A percentile compares a stretch with the other conserved stretches of the same genome.
Evolutionary conservation across 805 yeast genomes (phyloP).

Genomic region (Saturnispora zaruensis): DNA sequence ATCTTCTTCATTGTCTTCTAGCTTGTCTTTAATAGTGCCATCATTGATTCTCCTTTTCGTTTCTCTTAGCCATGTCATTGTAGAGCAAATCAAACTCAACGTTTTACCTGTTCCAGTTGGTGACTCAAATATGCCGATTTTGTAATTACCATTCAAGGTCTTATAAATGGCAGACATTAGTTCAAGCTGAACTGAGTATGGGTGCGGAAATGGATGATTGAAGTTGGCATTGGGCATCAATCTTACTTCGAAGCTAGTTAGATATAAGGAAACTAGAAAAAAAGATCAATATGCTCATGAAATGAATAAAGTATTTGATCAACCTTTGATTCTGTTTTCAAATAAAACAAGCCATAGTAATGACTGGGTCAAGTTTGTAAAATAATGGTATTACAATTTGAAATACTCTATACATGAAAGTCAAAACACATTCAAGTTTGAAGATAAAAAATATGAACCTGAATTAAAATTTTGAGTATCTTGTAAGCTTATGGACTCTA

Average conservation of each 20-base stretch:
- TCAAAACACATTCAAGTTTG: too few species aligned
- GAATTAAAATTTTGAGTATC: too few species aligned
- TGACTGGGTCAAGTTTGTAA: too few species aligned
- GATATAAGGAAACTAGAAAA: neutral
- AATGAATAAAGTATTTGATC: neutral
- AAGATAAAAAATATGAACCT: too few species aligned
- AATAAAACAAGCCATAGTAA: too few species aligned
- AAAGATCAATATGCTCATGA: neutral
- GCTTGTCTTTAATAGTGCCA: conserved; percentile 9
- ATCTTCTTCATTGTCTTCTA: conserved; percentile 27
- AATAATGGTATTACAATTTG: too few species aligned
- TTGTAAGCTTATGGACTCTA: too few species aligned
- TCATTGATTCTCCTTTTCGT: conserved; percentile 11
- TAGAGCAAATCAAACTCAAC: conserved; percentile 72
- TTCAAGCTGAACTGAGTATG: conserved; percentile 69
- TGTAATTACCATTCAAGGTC: conserved; percentile 42
- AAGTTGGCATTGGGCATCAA: conserved; percentile 24
- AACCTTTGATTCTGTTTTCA: neutral
- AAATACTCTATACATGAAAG: too few species aligned
- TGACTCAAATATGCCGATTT: conserved; percentile 77
- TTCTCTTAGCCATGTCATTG: conserved; percentile 65
- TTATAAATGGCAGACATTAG: conserved; percentile 72
- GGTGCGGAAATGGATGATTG: conserved; percentile 65
- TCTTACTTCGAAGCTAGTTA: neutral
- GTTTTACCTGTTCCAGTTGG: conserved; percentile 97